phyloP scores from a whole-genome alignment of 2,329 filamentous ascomycete species.

The Coniochaeta sp. region DNA sequence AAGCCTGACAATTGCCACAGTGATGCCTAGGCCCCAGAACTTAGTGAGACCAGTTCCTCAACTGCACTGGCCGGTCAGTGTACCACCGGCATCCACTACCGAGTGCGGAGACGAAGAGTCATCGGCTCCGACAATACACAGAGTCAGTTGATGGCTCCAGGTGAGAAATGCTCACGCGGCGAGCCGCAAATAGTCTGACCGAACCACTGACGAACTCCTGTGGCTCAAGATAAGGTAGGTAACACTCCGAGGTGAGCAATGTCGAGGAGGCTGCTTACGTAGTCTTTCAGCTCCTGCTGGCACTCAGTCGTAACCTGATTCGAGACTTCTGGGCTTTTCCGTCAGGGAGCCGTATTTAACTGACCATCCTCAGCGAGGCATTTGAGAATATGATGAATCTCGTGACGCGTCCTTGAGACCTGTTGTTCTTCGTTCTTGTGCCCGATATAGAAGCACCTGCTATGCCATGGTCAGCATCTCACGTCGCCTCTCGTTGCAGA shows the following conservation, averaged over 20 bases:
- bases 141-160: neutral
- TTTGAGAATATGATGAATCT: neutral
- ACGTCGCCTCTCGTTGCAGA: neutral
- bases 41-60: neutral
- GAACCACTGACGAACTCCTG: neutral
- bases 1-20: neutral
- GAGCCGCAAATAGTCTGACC: neutral
- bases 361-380: neutral
- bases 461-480: neutral
- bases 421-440: neutral
- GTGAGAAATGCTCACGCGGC: neutral
- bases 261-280: neutral
- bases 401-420: neutral
- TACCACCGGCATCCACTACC: neutral
- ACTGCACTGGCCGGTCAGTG: neutral
- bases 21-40: neutral
- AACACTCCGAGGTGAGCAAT: neutral
- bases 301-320: neutral
- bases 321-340: neutral
- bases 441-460: neutral
- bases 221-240: neutral
- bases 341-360: too few relatives aligned
- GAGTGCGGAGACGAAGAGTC: neutral
- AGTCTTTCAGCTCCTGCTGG: neutral
- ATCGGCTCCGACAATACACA: neutral